Conservation (phyloP, 768 basidiomycete genomes). For the Boletus pseudopeckii region DNA sequence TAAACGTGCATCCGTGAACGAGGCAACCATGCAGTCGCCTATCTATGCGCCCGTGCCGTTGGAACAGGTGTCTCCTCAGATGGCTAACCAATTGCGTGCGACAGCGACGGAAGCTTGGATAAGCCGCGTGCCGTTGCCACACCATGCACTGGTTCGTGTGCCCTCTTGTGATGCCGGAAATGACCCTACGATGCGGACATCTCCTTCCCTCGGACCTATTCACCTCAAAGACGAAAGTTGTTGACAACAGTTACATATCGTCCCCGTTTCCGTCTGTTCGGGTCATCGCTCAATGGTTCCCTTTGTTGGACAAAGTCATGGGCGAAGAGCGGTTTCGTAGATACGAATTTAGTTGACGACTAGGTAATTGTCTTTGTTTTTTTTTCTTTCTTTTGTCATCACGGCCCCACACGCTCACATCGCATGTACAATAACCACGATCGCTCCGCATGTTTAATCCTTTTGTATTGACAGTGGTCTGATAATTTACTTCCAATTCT, state of each 20-base stretch:
- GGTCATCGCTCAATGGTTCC: not conserved
- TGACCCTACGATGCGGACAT: not conserved
- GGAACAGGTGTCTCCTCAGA: constrained; percentile 48
- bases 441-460: not conserved
- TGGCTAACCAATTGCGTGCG: constrained; percentile 48
- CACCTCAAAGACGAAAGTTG: constrained; percentile 12
- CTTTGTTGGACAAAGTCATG: not conserved
- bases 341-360: not conserved
- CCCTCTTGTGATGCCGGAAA: not conserved
- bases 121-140: constrained; percentile 13
- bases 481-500: not conserved
- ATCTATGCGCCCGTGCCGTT: constrained; percentile 73
- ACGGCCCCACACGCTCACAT: constrained; percentile 1
- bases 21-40: constrained; percentile 6
- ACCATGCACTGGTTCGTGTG: not conserved
- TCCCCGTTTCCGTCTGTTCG: not conserved
- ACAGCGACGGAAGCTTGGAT: constrained; percentile 72
- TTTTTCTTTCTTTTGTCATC: not conserved
- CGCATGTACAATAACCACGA: constrained; percentile 9
- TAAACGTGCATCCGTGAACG: constrained; percentile 1
- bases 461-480: constrained; percentile 8
- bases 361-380: not conserved
- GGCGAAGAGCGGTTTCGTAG: not conserved
- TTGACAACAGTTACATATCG: not conserved
- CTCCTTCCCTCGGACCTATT: constrained; percentile 19